Evolutionary conservation across 805 yeast genomes (phyloP).

Genomic region (Cephaloascus fragrans): DNA sequence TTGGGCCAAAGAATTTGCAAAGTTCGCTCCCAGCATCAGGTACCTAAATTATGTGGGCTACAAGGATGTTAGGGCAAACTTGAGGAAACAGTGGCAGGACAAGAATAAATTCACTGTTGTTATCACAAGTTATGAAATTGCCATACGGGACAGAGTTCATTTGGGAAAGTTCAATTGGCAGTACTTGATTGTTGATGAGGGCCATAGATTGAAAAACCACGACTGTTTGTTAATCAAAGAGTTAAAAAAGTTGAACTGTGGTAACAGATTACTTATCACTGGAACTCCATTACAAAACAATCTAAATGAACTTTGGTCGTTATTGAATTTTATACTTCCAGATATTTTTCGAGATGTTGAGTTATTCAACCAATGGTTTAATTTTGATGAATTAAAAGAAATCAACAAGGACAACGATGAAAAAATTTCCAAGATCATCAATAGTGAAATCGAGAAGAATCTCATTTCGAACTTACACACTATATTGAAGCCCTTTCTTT

Average conservation of each 20-base stretch:
- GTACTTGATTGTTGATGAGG: slow-evolving; percentile 88
- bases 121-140: slow-evolving; percentile 74
- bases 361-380: slow-evolving; percentile 90
- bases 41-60: slow-evolving; percentile 57
- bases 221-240: slow-evolving; percentile 67
- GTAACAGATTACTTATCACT: slow-evolving; percentile 72
- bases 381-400: slow-evolving; percentile 52
- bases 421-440: slow-evolving; percentile 42
- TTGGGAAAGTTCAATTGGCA: slow-evolving; percentile 59
- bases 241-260: slow-evolving; percentile 55
- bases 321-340: slow-evolving; percentile 84
- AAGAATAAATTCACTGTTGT: slow-evolving; percentile 36
- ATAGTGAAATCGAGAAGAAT: slow-evolving; percentile 45
- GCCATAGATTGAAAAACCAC: slow-evolving; percentile 83
- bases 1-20: slow-evolving; percentile 68
- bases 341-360: slow-evolving; percentile 88
- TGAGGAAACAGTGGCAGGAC: slow-evolving; percentile 19
- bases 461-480: slow-evolving; percentile 75
- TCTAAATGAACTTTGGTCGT: slow-evolving; percentile 83
- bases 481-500: slow-evolving; percentile 77
- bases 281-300: slow-evolving; percentile 98
- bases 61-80: slow-evolving; percentile 41
- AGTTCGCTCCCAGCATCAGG: slow-evolving; percentile 64
- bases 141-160: slow-evolving; percentile 55
- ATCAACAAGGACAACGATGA: slow-evolving; percentile 22